Evolutionary conservation across 371 early-diverging fungal genomes (phyloP).

Genomic region (Basidiobolus meristosporus): DNA sequence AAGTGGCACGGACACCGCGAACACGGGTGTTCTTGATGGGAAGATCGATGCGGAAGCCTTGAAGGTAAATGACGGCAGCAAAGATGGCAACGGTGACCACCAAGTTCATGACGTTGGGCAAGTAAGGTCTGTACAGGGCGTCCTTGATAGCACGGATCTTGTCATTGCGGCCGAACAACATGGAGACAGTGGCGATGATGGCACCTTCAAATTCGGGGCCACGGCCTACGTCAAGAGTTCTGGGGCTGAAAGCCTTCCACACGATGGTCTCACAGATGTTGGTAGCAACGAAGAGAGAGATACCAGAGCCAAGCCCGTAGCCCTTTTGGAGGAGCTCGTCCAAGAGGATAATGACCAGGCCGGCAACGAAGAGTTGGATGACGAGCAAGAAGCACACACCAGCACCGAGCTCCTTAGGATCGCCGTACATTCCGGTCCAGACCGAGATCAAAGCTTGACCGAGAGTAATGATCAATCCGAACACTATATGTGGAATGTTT

Average conservation of each 20-base stretch:
- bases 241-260: constrained; percentile 98
- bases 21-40: constrained; percentile 93
- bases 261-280: constrained; percentile 99
- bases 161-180: constrained; percentile 88
- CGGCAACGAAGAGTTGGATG: constrained; percentile 93
- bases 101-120: constrained; percentile 94
- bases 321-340: constrained; percentile 99
- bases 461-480: constrained; percentile 85
- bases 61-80: constrained; percentile 94
- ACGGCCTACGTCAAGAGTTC: constrained; percentile 90
- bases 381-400: constrained; percentile 86
- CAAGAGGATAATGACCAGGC: constrained; percentile 91
- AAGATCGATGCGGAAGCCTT: constrained; percentile 98
- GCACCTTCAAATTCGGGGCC: constrained; percentile 99
- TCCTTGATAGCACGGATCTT: constrained; percentile 97
- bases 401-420: constrained; percentile 84
- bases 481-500: constrained; percentile 22
- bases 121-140: constrained; percentile 90
- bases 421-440: constrained; percentile 95
- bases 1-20: constrained; percentile 93
- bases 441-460: constrained; percentile 97
- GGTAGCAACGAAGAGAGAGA: constrained; percentile 98
- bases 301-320: constrained; percentile 99
- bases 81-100: constrained; percentile 84
- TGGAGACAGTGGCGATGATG: constrained; percentile 86